A percentile compares a stretch with the other conserved stretches of the same genome.
Conservation (phyloP, 2,329 filamentous ascomycete genomes). For the Allantophomopsis cytisporea region DNA sequence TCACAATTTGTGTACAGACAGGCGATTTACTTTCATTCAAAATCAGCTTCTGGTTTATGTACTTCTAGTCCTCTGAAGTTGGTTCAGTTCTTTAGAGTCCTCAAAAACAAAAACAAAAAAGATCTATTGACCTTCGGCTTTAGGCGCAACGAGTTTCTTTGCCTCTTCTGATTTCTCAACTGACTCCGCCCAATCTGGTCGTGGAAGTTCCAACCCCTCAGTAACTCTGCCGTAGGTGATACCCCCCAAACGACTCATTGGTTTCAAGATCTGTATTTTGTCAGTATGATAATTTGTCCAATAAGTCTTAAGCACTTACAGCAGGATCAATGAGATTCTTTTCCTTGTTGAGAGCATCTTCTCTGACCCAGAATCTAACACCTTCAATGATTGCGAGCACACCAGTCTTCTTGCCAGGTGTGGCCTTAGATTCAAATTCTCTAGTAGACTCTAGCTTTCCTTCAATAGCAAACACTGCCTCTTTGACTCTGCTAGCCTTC, state of each 20-base stretch:
- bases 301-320: slow-evolving; percentile 27
- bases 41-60: no score
- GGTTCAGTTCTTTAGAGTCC: neutral
- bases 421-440: slow-evolving; percentile 64
- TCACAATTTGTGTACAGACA: no score
- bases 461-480: slow-evolving; percentile 76
- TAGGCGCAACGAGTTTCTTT: slow-evolving; percentile 39
- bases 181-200: slow-evolving; percentile 33
- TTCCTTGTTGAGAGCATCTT: slow-evolving; percentile 76
- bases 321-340: slow-evolving; percentile 59
- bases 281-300: slow-evolving; percentile 3
- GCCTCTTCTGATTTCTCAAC: slow-evolving; percentile 36
- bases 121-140: slow-evolving; percentile 22
- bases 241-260: slow-evolving; percentile 68
- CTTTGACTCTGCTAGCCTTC: slow-evolving; percentile 58
- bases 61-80: neutral
- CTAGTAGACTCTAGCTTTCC: slow-evolving; percentile 59
- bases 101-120: no score
- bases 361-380: slow-evolving; percentile 74
- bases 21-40: no score
- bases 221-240: slow-evolving; percentile 68
- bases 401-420: slow-evolving; percentile 61
- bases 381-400: slow-evolving; percentile 72
- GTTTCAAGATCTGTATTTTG: slow-evolving; percentile 45
- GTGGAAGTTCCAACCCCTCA: slow-evolving; percentile 57